Base-by-base conservation (phyloP, 805 yeast genomes). In the Saccharomycodes ludwigii region DNA sequence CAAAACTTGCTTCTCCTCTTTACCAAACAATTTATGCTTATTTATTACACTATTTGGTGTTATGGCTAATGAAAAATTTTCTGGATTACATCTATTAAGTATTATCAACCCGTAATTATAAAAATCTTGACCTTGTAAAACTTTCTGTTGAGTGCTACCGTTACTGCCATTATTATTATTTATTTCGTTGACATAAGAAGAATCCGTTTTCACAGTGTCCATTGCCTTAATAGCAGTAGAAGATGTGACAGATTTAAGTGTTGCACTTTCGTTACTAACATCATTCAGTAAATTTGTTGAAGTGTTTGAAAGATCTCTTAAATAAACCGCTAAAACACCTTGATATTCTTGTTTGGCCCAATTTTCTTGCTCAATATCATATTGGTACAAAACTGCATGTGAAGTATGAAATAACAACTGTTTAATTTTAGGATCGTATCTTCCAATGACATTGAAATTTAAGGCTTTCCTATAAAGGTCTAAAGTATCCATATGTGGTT, bases 341-440 rank as follows among this genome's bases (percentile, higher is more conserved):
- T 72, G 80, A 43, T 59, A 75, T 21, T 78, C 85, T 15, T 71
- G 52, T 41, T 79, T 77, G 21, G 63, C 61, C 93, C 93, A 80
- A 42, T 75, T 80, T 40, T 69, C 73, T 19, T 56, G 54, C 6
- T 55, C 61, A 14, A 64, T 62, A 40, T 69, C 70, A 57, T 70
- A 79, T 46, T 73, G 69, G 52, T 78, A 80, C 12, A 78, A 62
- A 20, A 78, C 81, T 34, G 80, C 73, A 49, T 78, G 82, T 11
- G 86, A 73, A 2, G 86, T 70, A 32, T 74, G 68, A 44, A 71
- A 76, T 25, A 78, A 55, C 19, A 80, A 59, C 47, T 76, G 82
- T 35, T 76, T 72, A 30, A 78, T 71, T 40, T 65, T 63, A 0
- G 86, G 80, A 42, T 80, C 93, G 46, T 80, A 80, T 38, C 85